phyloP scores from a whole-genome alignment of 2,329 filamentous ascomycete species.

The Trichoderma gracile region DNA sequence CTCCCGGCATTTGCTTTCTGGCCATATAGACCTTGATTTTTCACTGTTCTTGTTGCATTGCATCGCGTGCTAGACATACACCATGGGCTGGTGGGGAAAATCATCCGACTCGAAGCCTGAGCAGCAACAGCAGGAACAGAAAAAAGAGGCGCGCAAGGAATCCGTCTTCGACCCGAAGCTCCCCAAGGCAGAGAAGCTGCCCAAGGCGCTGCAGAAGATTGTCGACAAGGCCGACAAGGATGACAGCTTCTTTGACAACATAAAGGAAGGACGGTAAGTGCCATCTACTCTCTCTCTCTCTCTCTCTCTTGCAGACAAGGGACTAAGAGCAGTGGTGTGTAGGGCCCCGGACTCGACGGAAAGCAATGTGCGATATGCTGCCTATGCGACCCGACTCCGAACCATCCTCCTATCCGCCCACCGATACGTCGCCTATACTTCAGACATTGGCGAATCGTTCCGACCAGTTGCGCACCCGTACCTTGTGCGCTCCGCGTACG shows the following conservation, averaged over 20 bases:
- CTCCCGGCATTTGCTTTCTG: neutral
- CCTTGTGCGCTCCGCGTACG: conserved; percentile 81
- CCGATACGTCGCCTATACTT: conserved; percentile 95
- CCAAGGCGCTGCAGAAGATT: conserved; percentile 57
- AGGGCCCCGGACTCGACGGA: conserved; percentile 73
- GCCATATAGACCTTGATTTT: neutral
- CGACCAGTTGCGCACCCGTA: conserved; percentile 86
- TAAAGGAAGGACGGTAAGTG: conserved; percentile 75
- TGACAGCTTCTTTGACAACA: conserved; percentile 73
- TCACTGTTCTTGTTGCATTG: neutral
- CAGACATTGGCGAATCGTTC: conserved; percentile 95
- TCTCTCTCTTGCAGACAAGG: neutral
- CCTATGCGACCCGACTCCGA: conserved; percentile 80
- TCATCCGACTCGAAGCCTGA: conserved; percentile 39
- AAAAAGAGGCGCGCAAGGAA: conserved; percentile 26
- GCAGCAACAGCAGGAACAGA: conserved; percentile 27
- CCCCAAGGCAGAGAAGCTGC: conserved; percentile 53
- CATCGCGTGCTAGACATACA: neutral
- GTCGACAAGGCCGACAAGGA: conserved; percentile 61
- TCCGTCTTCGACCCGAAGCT: conserved; percentile 49
- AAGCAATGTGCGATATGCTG: conserved; percentile 83
- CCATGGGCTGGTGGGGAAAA: conserved; percentile 49
- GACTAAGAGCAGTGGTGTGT: conserved; percentile 18
- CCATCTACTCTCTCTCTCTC: neutral
- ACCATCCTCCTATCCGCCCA: conserved; percentile 89